Base-by-base conservation (phyloP, 345 rosid species). In the Salix dunnii region DNA sequence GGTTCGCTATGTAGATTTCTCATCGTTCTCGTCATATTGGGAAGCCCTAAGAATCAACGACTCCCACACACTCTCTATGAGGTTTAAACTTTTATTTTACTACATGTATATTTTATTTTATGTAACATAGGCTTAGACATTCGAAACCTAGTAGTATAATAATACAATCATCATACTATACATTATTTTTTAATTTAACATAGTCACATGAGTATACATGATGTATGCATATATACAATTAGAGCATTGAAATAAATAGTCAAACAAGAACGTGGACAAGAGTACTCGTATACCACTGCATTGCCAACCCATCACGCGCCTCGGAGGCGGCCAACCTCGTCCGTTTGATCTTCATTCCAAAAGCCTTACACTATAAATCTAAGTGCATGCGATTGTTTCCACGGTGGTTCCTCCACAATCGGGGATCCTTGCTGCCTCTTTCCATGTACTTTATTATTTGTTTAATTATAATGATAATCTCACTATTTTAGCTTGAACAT, bases 261-360 rank as follows among this genome's bases (percentile, higher is more conserved):
- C 91, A 87, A 87, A 83, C 78, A 64, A 85, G 85, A 87, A 84
- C 87, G 88, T 84, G 92, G 72, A 75, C 53, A 74, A 5, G 48
- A 58, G 5, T 4, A 31, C 27, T 1, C 30, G 8, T 31, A 2
- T 30, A 27, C 69, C 63, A 70, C 0, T 20, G 83, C 84, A 76
- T 81, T 82, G 92, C 82, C 92, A 89, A 88, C 89, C 82, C 78
- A 84, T 86, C 86, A 89, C 93, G 86, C 90, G 89, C 89, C 88
- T 36, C 69, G 84, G 82, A 87, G 88, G 91, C 85, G 94, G 86
- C 84, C 90, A 86, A 77, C 78, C 70, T 21, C 64, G 73, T 23
- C 67, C 77, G 21, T 18, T 72, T 65, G 33, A 33, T 72, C 77
- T 3, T 21, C 31, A 11, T 27, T 16, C 58, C 20, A n/a, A 17